Evolutionary conservation across 352 stramenopile species (phyloP).

Genomic region (Sclerospora graminicola): DNA sequence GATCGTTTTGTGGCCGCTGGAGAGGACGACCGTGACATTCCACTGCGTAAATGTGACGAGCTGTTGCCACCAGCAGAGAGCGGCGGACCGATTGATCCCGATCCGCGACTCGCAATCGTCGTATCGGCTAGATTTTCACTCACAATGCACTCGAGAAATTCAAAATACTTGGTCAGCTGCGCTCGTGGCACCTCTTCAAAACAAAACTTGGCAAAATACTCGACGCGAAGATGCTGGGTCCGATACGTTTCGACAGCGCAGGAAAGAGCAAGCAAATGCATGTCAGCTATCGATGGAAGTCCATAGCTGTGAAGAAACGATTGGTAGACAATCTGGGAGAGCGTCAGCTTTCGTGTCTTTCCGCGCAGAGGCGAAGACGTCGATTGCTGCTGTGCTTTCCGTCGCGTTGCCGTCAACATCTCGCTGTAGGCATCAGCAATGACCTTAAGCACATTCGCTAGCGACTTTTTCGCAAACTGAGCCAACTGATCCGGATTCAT

Average conservation of each 20-base stretch:
- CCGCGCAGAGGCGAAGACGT: too few relatives aligned
- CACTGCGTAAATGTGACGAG: too few relatives aligned
- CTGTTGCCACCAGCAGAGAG: too few relatives aligned
- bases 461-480: slow-evolving; percentile 71
- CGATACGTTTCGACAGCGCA: slow-evolving; percentile 62
- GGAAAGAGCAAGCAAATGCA: slow-evolving; percentile 67
- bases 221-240: slow-evolving; percentile 51
- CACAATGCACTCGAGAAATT: slow-evolving; percentile 75
- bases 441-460: slow-evolving; percentile 49
- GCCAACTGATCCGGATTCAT: slow-evolving; percentile 73
- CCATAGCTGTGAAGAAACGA: slow-evolving; percentile 78
- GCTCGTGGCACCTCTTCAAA: slow-evolving; percentile 54
- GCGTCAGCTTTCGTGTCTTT: slow-evolving; percentile 15
- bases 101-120: too few relatives aligned
- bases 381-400: too few relatives aligned
- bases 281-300: slow-evolving; percentile 70
- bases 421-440: slow-evolving; percentile 70
- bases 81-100: too few relatives aligned
- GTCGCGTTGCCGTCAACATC: slow-evolving; percentile 42
- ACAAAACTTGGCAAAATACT: slow-evolving; percentile 66
- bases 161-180: slow-evolving; percentile 49
- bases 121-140: too few relatives aligned
- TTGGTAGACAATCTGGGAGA: slow-evolving; percentile 76
- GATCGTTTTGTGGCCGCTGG: too few relatives aligned
- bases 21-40: too few relatives aligned